These are phyloP conservation scores for Sporothrix humicola DNA, from an alignment of 2,329 filamentous ascomycete genomes.

Conservation along the genomic window DNA sequence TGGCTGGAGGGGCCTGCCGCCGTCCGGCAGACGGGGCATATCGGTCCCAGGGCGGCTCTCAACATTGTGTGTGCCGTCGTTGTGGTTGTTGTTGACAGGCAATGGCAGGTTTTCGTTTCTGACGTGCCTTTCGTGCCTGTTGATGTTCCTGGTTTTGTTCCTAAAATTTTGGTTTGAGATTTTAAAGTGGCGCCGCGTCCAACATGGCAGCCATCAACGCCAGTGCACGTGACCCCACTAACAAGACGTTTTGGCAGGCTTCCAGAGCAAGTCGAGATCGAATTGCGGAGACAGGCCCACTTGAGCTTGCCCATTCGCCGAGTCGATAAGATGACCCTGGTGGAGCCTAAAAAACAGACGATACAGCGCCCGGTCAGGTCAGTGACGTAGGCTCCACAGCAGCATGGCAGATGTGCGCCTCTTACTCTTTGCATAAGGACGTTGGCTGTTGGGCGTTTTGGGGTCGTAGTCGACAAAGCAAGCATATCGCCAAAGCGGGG, in stretches of 20 bases:
- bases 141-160: background rate
- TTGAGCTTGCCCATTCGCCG: background rate
- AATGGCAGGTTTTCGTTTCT: background rate
- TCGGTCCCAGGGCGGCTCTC: conserved; percentile 29
- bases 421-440: background rate
- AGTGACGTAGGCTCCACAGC: conserved; percentile 33
- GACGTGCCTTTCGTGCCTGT: conserved; percentile 11
- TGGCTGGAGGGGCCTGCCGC: background rate
- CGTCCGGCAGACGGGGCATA: conserved; percentile 39
- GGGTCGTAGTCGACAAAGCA: conserved; percentile 10
- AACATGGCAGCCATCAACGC: conserved; percentile 8
- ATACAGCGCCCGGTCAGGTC: background rate
- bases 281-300: conserved; percentile 16
- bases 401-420: background rate
- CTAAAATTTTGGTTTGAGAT: conserved; percentile 21
- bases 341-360: background rate
- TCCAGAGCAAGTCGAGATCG: background rate
- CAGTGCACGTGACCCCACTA: conserved; percentile 10
- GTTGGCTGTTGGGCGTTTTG: background rate
- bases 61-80: conserved; percentile 35
- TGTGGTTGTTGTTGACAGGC: background rate
- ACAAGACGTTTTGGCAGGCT: background rate
- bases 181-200: conserved; percentile 31
- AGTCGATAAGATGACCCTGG: conserved; percentile 20
- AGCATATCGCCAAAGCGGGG: conserved; percentile 16